Evolutionary conservation across 2,329 filamentous ascomycete genomes (phyloP), one percentile per base, ranked within the genome.

Genomic region (Helotiales sp.): DNA sequence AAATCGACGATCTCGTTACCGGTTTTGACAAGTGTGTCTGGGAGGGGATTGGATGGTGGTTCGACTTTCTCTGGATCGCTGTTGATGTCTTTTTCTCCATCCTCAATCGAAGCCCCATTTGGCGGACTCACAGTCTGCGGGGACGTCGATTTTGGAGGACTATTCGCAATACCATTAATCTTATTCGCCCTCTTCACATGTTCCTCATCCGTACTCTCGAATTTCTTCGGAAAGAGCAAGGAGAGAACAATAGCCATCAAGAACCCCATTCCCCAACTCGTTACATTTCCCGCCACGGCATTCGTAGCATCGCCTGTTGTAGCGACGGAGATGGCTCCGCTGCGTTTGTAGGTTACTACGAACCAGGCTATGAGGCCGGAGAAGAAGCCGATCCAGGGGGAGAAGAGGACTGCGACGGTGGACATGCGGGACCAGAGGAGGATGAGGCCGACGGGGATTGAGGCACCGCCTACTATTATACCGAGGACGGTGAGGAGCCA

Each of bases 1-100:
- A 72, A 77, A 59, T 76, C 74, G 4, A 77, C 72, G 4, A 78
- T 65, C 24, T 75, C 73, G 54, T 78, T 78, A 27, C 71, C 71
- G 2, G 71, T 74, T 3, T 66, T 64, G 1, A 67, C 61, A 9
- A 69, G 17, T 1, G 66, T 65, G 13, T 69, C 66, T 1, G 70
- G 67, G 1, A 50, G 47, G 7, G 66, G 62, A 31, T 63, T 56
- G 4, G 66, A 62, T n/a, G 57, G 49, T 34, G 63, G 56, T 36
- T 58, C 54, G 47, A 24, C 27, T 17, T 57, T 54, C 19, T 59
- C 56, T 34, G 64, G 60, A 25, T 65, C 61, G 22, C 12, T 7
- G 53, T 22, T 25, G 46, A 9, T 15, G 44, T 15, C 33, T 52
- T 31, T 52, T n/a, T 38, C 34, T 3, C 19, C 34, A n/a, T 15